Base-by-base conservation (phyloP, 202 grass and related monocot species). In the Schoenoplectus tabernaemontani region DNA sequence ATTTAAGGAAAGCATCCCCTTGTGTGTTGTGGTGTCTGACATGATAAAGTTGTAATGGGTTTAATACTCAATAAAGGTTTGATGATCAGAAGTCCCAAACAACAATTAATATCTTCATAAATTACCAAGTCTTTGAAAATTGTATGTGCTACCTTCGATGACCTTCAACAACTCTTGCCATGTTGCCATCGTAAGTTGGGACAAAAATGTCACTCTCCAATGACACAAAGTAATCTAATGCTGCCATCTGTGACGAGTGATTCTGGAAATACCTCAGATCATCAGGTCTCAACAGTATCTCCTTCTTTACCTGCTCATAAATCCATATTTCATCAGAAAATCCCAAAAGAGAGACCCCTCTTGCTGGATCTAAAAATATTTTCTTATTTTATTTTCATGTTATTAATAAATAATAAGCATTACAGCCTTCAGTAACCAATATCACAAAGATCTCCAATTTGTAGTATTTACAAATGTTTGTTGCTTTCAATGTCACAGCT, bases 211-310 rank as follows among this genome's bases (percentile, higher is more conserved):
- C 92, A 70, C 96, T 96, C 73, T 92, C 87, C 77, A 99, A 81
- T 32, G 96, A 99, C 54, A 99, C 92, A 34, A 99, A 84, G 65
- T 99, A 99, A 86, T 99, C 96, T 74, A 99, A 83, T 16, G 96
- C 96, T 10, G 96, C 92, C 96, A 99, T 99, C 81, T 99, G 96
- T 13, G 92, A 93, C 6, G 92, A 99, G 86, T 99, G 96, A 66
- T 99, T 96, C 80, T 96, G 90, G 82, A 99, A 96, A 78, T 91
- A 99, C 84, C 86, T 87, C 44, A 96, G 82, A 83, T 99, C 90
- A 30, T 90, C 85, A 80, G 90, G 83, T 75, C 84, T 84, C 82
- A 99, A 83, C 47, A 99, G 79, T 33, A 88, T 95, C 77, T 99
- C 96, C 67, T 99, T 99, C 77, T 90, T 91, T 34, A 93, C 96